Conservation (phyloP, 2,329 filamentous ascomycete genomes). For the Albophoma yamanashiensis region DNA sequence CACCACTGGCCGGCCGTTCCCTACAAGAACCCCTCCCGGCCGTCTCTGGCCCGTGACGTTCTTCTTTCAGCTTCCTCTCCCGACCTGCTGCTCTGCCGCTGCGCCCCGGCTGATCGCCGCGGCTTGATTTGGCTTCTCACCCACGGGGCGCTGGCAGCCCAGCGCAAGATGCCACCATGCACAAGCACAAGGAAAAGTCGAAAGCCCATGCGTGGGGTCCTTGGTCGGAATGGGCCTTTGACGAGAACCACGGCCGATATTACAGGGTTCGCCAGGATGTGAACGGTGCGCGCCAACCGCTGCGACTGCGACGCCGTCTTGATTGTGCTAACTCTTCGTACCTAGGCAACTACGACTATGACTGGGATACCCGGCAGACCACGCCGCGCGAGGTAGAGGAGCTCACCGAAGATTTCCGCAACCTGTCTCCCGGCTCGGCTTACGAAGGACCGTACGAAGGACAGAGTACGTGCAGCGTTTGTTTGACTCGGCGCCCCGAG, state of each 20-base stretch:
- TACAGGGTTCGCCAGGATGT: conserved; percentile 16
- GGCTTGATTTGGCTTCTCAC: not conserved
- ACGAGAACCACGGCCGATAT: conserved; percentile 7
- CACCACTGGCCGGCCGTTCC: conserved; percentile 2
- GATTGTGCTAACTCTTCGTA: not conserved
- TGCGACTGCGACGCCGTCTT: not conserved
- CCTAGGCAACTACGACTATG: conserved; percentile 11
- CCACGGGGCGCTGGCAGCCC: conserved; percentile 3
- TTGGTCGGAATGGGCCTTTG: conserved; percentile 16
- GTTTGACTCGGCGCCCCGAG: not conserved
- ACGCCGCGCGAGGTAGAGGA: conserved; percentile 4
- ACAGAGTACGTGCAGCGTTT: not conserved
- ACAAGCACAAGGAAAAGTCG: conserved; percentile 16
- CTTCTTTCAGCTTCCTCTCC: not conserved
- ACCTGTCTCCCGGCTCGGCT: conserved; percentile 3
- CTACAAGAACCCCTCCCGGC: conserved; percentile 6
- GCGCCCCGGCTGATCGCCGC: not conserved
- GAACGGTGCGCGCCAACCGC: conserved; percentile 8
- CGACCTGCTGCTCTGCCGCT: not conserved
- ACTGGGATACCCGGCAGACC: conserved; percentile 6
- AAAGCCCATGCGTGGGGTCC: conserved; percentile 14
- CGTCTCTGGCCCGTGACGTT: conserved; percentile 1
- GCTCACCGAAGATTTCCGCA: conserved; percentile 3
- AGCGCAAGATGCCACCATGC: conserved; percentile 17
- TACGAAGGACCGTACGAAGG: conserved; percentile 3